Evolutionary conservation across 257 asterid species (phyloP), one percentile per base, ranked within the genome.

Genomic region (Nicotiana noctiflora): DNA sequence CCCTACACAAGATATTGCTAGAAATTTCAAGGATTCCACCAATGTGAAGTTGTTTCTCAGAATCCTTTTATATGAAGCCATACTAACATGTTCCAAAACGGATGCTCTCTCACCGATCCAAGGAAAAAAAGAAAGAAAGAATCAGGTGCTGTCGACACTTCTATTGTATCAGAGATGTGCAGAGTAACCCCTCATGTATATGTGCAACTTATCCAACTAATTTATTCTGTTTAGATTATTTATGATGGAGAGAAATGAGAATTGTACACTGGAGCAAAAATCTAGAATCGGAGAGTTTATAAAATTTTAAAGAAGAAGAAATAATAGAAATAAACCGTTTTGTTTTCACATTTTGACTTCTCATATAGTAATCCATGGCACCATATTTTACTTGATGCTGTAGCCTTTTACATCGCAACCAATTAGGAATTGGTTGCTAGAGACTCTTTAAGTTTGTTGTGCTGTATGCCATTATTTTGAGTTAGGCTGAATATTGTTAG

Each of bases 21-120:
- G 82, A 79, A 8, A 44, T 79, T n/a, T 44, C 82, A 79, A 79
- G 19, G 6, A n/a, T 79, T 67, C 79, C 77, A 14, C 68, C 57
- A 18, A 23, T 15, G 4, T 59, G 32, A 59, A 37, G 55, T n/a
- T 34, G 5, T 37, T n/a, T 13, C 31, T 8, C 29, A 11, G 46
- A 5, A n/a, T 11, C 68, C n/a, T 12, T 13, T 29, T 17, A 29
- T 5, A 14, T n/a, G n/a, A 63, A 27, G 12, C 31, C 7, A 14
- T 63, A 63, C 44, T 13, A 37, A 63, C 34, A 61, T 11, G n/a
- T 63, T 13, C 21, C 44, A 27, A 40, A 8, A 40, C 46, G 2
- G 46, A 40, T 40, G 46, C 11, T 40, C 46, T 37, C 8, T 37
- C 46, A 6, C 46, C 3, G 46, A 40, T 40, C 46, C 46, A 40